Conservation (phyloP, 805 yeast species). For the Nakazawaea anatomiae region DNA sequence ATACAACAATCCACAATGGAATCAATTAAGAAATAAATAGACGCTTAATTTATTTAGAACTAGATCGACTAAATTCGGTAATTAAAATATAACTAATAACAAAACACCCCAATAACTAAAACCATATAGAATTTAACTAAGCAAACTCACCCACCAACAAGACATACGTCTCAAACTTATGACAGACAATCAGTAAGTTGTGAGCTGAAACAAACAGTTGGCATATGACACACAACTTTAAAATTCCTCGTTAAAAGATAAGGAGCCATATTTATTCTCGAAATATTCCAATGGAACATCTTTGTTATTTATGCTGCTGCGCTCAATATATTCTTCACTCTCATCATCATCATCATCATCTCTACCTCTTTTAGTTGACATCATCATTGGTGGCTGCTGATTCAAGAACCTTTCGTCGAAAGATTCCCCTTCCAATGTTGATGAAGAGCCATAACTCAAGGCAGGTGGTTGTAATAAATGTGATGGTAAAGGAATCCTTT, state of each 20-base stretch:
- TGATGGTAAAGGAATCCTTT: conserved; percentile 36
- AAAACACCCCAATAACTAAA: too few species aligned
- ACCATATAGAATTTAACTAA: too few species aligned
- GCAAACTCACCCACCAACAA: too few species aligned
- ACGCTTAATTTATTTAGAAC: too few species aligned
- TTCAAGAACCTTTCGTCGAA: conserved; percentile 2
- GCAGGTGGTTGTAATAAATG: conserved; percentile 38
- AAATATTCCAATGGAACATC: conserved; percentile 18
- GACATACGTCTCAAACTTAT: too few species aligned
- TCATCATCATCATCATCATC: conserved; percentile 5
- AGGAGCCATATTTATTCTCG: conserved; percentile 34
- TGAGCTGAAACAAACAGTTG: too few species aligned
- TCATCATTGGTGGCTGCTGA: neutral
- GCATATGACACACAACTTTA: conserved; percentile 14
- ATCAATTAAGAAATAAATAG: too few species aligned
- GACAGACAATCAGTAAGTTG: too few species aligned
- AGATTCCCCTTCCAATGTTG: conserved; percentile 26
- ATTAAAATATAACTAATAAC: too few species aligned
- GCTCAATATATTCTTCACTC: neutral
- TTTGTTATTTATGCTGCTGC: conserved; percentile 10
- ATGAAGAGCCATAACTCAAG: conserved; percentile 35
- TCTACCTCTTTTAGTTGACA: conserved; percentile 2
- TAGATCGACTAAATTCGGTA: too few species aligned
- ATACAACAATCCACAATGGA: too few species aligned
- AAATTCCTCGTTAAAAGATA: conserved; percentile 44